Percentiles rank a stretch among this genome's conserved stretches.
These are phyloP conservation scores for Emergomyces orientalis DNA, from an alignment of 2,329 filamentous ascomycete species.

Conservation along the genomic window DNA sequence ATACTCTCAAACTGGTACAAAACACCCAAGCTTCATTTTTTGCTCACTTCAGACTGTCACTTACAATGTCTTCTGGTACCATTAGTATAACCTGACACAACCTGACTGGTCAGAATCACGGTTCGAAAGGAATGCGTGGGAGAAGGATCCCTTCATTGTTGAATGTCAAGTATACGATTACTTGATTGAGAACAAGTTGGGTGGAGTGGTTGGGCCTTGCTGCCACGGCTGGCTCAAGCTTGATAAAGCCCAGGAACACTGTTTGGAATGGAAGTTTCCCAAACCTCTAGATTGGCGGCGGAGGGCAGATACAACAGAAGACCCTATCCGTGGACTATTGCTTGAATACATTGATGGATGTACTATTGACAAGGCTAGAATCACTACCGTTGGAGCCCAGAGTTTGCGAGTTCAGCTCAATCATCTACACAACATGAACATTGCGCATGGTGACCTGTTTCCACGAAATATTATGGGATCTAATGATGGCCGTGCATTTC, in stretches of 20 bases:
- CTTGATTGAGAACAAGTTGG: constrained; percentile 9
- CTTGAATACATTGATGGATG: constrained; percentile 10
- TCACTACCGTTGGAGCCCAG: constrained; percentile 1
- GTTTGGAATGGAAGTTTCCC: constrained; percentile 1
- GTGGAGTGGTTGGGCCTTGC: constrained; percentile 4
- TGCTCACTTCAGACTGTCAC: not conserved
- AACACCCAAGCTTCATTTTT: not conserved
- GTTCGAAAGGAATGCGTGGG: constrained; percentile 9
- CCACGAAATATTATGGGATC: constrained; percentile 8
- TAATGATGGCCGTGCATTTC: constrained; percentile 3
- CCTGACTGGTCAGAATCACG: constrained; percentile 7
- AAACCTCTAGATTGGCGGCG: constrained; percentile 2
- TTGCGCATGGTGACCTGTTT: constrained; percentile 5
- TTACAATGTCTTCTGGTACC: constrained; percentile 1
- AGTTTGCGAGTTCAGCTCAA: constrained; percentile 6
- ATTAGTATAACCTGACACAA: constrained; percentile 7
- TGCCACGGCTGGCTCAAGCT: constrained; percentile 7
- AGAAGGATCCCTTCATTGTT: constrained; percentile 12
- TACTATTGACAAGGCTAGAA: constrained; percentile 4
- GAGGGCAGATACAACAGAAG: constrained; percentile 8
- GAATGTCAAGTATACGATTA: constrained; percentile 13
- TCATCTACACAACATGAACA: constrained; percentile 7
- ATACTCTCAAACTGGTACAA: constrained; percentile 7
- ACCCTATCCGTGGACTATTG: constrained; percentile 8
- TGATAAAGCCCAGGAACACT: constrained; percentile 3